Evolutionary conservation across 257 asterid genomes (phyloP).

Genomic region (Lavandula angustifolia): DNA sequence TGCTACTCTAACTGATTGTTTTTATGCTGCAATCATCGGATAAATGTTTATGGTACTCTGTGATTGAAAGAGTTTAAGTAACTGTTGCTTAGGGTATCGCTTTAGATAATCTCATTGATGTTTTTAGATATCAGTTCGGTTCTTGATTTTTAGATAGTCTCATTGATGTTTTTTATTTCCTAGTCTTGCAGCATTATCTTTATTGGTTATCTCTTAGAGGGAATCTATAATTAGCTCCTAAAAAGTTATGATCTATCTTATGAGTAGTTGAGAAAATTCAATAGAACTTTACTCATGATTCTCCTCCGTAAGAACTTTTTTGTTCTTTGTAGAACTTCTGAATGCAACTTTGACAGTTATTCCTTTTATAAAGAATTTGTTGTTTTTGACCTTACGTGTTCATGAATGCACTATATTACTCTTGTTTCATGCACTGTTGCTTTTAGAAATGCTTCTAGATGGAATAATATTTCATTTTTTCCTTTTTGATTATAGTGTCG

Average conservation of each 20-base stretch:
- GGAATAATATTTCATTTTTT: slow-evolving; percentile 1
- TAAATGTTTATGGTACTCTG: slow-evolving; percentile 15
- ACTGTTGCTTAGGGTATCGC: background rate
- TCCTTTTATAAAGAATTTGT: slow-evolving; percentile 3
- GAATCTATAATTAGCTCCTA: background rate
- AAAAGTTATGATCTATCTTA: background rate
- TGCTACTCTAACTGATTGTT: background rate
- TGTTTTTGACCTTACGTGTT: slow-evolving; percentile 1
- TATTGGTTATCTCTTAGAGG: slow-evolving; percentile 1
- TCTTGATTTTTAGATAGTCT: background rate
- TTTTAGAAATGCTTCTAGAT: slow-evolving; percentile 10
- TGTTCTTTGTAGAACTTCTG: background rate
- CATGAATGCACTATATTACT: background rate
- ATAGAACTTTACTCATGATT: too few relatives aligned
- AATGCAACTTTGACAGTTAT: background rate
- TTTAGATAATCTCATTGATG: background rate
- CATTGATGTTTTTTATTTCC: background rate
- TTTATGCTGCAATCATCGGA: background rate
- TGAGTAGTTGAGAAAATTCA: background rate
- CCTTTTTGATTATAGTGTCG: slow-evolving; percentile 49
- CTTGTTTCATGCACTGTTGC: slow-evolving; percentile 10
- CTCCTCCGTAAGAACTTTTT: slow-evolving; percentile 1
- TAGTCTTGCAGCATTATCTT: background rate
- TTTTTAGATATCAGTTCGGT: slow-evolving; percentile 13
- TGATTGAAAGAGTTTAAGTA: slow-evolving; percentile 15